Conservation (phyloP, 2,329 filamentous ascomycete species). For the Trichoderma harzianum region DNA sequence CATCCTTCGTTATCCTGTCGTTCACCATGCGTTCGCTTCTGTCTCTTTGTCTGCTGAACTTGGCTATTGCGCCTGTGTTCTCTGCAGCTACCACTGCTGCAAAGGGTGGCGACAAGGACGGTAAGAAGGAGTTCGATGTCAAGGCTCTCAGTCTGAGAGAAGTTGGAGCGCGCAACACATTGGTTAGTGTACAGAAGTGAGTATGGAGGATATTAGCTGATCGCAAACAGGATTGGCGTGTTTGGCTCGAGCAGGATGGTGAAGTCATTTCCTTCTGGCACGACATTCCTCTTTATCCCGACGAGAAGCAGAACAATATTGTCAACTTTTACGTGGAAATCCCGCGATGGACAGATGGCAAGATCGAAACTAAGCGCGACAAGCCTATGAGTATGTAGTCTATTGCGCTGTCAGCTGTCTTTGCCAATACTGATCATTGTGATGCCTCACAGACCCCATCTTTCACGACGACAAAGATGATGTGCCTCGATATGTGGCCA, state of each 20-base stretch:
- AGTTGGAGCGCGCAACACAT: constrained; percentile 38
- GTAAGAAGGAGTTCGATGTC: constrained; percentile 25
- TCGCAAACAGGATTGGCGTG: constrained; percentile 36
- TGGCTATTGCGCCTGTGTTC: neutral
- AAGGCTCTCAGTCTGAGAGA: constrained; percentile 32
- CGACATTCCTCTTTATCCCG: constrained; percentile 40
- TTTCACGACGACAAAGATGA: constrained; percentile 40
- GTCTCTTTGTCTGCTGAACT: neutral
- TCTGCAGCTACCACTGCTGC: neutral
- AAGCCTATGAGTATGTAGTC: constrained; percentile 37
- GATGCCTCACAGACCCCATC: constrained; percentile 34
- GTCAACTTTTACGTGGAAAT: constrained; percentile 42
- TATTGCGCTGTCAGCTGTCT: neutral
- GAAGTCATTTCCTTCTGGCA: constrained; percentile 42
- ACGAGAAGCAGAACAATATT: constrained; percentile 32
- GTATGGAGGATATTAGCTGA: neutral
- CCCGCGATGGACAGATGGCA: constrained; percentile 40
- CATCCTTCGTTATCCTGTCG: neutral
- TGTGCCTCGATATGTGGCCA: constrained; percentile 38
- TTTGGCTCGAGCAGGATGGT: constrained; percentile 40
- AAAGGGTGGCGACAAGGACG: neutral
- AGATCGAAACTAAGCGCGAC: constrained; percentile 38
- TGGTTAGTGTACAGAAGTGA: constrained; percentile 26
- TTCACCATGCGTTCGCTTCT: neutral
- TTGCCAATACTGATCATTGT: neutral